Base-by-base conservation (phyloP, 495 filamentous ascomycete genomes). In the Xylaria castorea region DNA sequence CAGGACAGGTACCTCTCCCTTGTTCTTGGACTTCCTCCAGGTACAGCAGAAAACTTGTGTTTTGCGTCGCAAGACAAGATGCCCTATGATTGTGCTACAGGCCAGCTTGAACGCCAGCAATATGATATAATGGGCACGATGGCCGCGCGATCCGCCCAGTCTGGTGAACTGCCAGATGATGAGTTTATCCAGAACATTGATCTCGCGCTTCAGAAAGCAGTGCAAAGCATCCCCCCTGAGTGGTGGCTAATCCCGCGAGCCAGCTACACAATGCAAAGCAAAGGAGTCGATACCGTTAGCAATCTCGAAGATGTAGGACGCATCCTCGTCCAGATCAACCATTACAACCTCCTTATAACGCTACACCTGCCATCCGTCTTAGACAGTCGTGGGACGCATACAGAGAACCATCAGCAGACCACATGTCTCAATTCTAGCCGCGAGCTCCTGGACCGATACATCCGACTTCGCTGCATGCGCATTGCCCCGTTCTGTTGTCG, bases 121-220 rank as follows among this genome's bases (percentile, higher is more conserved):
- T 64, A 64, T 27, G 61, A 64, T 44, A 64, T 64, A 64, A 25
- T 64, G 36, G 61, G 61, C n/a, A 44, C 1, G 14, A 64, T 64
- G 36, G 61, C 61, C 40, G n/a, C 50, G 27, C 50, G 4, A 25
- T 53, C 50, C 50, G n/a, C 50, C 11, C n/a, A 4, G 50, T 53
- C 50, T 27, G 11, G 9, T 3, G n/a, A 53, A 8, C 22, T 27
- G 2, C 50, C 12, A 27, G 50, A 53, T 27, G 22, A 25, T 25
- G 50, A 11, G 2, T 53, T 53, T 9, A 27, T 14, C 3, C n/a
- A 27, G 8, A 53, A n/a, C 8, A 53, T 53, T 27, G 50, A 53
- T 27, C 50, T 53, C 12, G 50, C 50, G 22, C 50, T 53, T 53
- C 50, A 53, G 9, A 53, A 16, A 11, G 50, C 50, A 53, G 50